Evolutionary conservation across 805 yeast genomes (phyloP).

Genomic region (Groenewaldozyma tartarivorans): DNA sequence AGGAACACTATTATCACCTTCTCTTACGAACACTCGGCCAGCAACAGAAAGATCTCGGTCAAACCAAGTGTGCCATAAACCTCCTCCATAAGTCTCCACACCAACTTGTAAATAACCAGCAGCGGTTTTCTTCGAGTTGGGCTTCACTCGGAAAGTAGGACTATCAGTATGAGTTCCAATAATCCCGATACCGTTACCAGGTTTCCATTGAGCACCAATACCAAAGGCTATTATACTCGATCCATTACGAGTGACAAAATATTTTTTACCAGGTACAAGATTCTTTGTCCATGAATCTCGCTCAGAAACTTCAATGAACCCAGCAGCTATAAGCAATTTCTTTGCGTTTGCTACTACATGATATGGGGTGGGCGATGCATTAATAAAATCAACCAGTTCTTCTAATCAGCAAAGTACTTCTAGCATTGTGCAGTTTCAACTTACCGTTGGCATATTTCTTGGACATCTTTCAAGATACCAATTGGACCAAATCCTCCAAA

Average conservation of each 20-base stretch:
- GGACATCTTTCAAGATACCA: too few relatives aligned
- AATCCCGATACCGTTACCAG: slow-evolving; percentile 77
- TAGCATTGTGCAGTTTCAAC: neutral
- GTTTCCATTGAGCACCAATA: slow-evolving; percentile 60
- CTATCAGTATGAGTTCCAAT: slow-evolving; percentile 97
- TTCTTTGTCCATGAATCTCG: slow-evolving; percentile 56
- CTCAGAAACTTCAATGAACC: slow-evolving; percentile 68
- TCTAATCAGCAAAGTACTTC: neutral
- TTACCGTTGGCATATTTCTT: slow-evolving; percentile 13
- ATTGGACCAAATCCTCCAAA: too few relatives aligned
- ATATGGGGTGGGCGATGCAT: slow-evolving; percentile 86
- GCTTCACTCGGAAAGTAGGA: slow-evolving; percentile 85
- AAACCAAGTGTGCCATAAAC: slow-evolving; percentile 95
- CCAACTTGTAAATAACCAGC: slow-evolving; percentile 77
- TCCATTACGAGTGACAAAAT: slow-evolving; percentile 81
- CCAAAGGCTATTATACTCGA: slow-evolving; percentile 84
- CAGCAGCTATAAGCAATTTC: slow-evolving; percentile 43
- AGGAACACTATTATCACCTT: slow-evolving; percentile 42
- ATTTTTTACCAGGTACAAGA: slow-evolving; percentile 50
- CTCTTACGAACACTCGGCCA: slow-evolving; percentile 72
- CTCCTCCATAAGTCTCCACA: slow-evolving; percentile 92
- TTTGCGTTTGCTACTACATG: slow-evolving; percentile 75
- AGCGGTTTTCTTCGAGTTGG: slow-evolving; percentile 56
- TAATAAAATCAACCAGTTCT: slow-evolving; percentile 69
- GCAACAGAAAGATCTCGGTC: slow-evolving; percentile 89